Evolutionary conservation across 2,329 filamentous ascomycete genomes (phyloP), one percentile per base, ranked within the genome.

Genomic region (Paraphoma sp.): DNA sequence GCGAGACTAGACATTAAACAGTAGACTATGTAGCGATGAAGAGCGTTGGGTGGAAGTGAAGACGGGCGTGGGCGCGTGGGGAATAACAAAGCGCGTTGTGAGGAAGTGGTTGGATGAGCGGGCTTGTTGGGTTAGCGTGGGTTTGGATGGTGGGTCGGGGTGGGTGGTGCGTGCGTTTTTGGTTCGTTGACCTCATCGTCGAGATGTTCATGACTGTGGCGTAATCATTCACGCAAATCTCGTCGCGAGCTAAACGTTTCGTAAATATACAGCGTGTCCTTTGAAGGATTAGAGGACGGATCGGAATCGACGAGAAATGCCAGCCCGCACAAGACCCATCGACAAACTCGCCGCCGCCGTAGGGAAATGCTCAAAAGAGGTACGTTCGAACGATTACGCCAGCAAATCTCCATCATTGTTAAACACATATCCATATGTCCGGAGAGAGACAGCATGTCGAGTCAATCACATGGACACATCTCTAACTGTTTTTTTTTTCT

Each of bases 271-370:
- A 23, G 23, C 5, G 23, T 23, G 23, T 23, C 5, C 2, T 23
- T 23, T 23, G 23, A 23, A 5, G 5, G 5, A 3, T 23, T 23
- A 23, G 23, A 23, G 23, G 23, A 5, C 5, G 23, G 23, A 3
- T 23, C 23, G 5, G 33, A 38, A 38, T n/a, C 16, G 11, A 42
- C 48, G 53, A 64, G 44, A 11, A 11, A 75, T 75, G 72, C 68
- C 72, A 6, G 66, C 56, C 40, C 66, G 82, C 60, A 84, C 82
- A 55, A 81, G 87, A 59, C 89, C 89, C 18, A 86, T 91, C 60
- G 87, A 90, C 70, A 90, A 87, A 63, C 84, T 91, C 68, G 88
- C 88, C 14, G 81, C 84, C 59, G 87, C 88, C 1, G 83, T 84
- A 14, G 85, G 83, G 14, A 87, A 88, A 75, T 91, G 89, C 76